These are phyloP conservation scores for Fagopyrum tataricum DNA, from an alignment of 148 eudicot genomes.

Conservation along the genomic window DNA sequence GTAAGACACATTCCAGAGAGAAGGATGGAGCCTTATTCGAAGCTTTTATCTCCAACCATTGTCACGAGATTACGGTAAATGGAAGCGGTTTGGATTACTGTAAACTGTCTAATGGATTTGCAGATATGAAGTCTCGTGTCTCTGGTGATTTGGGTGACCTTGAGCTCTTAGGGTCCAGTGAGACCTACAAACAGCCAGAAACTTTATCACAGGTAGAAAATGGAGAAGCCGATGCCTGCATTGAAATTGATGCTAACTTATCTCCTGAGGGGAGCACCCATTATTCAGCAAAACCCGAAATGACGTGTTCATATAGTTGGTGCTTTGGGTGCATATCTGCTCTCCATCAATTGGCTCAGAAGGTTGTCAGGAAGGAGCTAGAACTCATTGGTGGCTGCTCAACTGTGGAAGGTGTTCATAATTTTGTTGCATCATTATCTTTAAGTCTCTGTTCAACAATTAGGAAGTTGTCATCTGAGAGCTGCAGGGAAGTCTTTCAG, in stretches of 20 bases:
- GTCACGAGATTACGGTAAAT: conserved; percentile 16
- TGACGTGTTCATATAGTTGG: conserved; percentile 48
- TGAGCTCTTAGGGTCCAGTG: conserved; percentile 15
- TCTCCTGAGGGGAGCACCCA: conserved; percentile 13
- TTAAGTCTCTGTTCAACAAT: conserved; percentile 49
- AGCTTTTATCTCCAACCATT: conserved; percentile 14
- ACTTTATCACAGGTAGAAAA: conserved; percentile 17
- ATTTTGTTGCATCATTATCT: conserved; percentile 51
- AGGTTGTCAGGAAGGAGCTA: conserved; percentile 34
- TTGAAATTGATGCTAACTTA: conserved; percentile 17
- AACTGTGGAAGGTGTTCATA: conserved; percentile 71
- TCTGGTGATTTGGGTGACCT: conserved; percentile 18
- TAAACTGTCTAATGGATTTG: conserved; percentile 36
- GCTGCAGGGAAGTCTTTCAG: conserved; percentile 14
- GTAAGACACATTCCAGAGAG: conserved; percentile 16
- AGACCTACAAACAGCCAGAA: conserved; percentile 22
- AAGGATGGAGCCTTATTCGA: conserved; percentile 21
- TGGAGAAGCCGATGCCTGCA: conserved; percentile 16
- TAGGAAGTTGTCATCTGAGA: conserved; percentile 27
- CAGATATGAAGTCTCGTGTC: conserved; percentile 15
- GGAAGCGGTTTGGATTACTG: conserved; percentile 17
- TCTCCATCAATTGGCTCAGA: conserved; percentile 37
- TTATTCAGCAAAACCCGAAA: conserved; percentile 23
- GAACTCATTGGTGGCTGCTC: conserved; percentile 27
- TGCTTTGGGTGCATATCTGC: conserved; percentile 53